phyloP scores from a whole-genome alignment of 805 yeast genomes.

The Yamadazyma nakazawae region DNA sequence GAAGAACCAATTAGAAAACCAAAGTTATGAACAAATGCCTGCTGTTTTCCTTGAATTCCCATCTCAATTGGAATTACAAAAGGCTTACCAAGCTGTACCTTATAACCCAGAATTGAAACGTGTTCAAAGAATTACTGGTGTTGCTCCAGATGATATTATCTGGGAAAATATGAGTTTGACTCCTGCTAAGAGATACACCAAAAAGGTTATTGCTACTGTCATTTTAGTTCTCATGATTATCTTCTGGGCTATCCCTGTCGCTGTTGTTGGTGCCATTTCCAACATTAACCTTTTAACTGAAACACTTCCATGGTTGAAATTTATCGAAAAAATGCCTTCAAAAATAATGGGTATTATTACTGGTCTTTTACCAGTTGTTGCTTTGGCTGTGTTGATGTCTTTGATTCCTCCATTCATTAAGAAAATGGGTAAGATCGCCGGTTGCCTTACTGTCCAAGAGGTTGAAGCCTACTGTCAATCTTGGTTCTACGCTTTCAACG shows the following conservation, averaged over 20 bases:
- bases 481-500: slow-evolving; percentile 89
- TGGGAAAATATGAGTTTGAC: slow-evolving; percentile 74
- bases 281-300: slow-evolving; percentile 62
- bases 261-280: slow-evolving; percentile 73
- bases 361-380: slow-evolving; percentile 64
- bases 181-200: slow-evolving; percentile 53
- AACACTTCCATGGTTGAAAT: slow-evolving; percentile 47
- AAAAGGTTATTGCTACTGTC: slow-evolving; percentile 57
- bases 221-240: slow-evolving; percentile 61
- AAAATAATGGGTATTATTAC: slow-evolving; percentile 60
- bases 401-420: slow-evolving; percentile 64
- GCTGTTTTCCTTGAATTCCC: slow-evolving; percentile 81
- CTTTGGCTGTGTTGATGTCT: slow-evolving; percentile 63
- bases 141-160: slow-evolving; percentile 76
- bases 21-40: slow-evolving; percentile 50
- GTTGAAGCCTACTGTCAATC: slow-evolving; percentile 81
- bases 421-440: slow-evolving; percentile 68
- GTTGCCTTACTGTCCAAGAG: slow-evolving; percentile 65
- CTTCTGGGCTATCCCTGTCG: slow-evolving; percentile 74
- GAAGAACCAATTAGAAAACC: slow-evolving; percentile 52
- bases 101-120: slow-evolving; percentile 46
- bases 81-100: slow-evolving; percentile 81
- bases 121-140: slow-evolving; percentile 54
- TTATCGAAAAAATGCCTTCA: slow-evolving; percentile 54
- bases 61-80: slow-evolving; percentile 82